These are phyloP conservation scores for Xylaria grammica DNA, from an alignment of 495 filamentous ascomycete genomes.

Conservation along the genomic window DNA sequence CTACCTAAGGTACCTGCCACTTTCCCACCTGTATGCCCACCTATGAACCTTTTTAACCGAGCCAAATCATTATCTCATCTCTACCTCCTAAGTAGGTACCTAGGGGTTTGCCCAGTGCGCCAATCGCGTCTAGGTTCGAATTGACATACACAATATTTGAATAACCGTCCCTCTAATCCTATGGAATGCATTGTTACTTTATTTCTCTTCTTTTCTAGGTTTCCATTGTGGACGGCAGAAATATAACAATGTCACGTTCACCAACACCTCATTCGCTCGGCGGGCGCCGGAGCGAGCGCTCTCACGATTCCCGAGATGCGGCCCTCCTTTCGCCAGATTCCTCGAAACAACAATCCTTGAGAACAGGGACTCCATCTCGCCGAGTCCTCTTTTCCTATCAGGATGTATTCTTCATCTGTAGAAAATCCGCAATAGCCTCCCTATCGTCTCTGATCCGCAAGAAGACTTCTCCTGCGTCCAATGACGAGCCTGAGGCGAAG, in stretches of 20 bases:
- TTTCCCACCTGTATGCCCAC: no score
- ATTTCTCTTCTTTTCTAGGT: background rate
- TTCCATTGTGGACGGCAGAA: background rate
- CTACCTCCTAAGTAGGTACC: no score
- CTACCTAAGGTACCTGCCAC: no score
- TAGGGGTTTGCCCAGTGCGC: no score
- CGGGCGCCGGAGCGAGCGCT: background rate
- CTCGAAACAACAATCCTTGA: background rate
- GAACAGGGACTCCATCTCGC: background rate
- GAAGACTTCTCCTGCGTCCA: background rate
- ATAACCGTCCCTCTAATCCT: background rate
- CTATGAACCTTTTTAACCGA: no score
- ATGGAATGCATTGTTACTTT: constrained; percentile 6
- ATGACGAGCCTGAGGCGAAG: background rate
- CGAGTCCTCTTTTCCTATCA: constrained; percentile 15
- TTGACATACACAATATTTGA: background rate
- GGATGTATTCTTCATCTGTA: background rate
- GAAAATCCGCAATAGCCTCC: background rate
- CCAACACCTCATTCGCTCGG: background rate
- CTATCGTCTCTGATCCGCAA: background rate
- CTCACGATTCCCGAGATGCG: background rate
- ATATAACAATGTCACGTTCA: background rate
- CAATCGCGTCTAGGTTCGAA: background rate
- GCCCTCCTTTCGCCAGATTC: background rate
- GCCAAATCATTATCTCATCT: background rate